These are phyloP conservation scores for Erysimum pusillum DNA, from an alignment of 441 rosid genomes.

Conservation along the genomic window DNA sequence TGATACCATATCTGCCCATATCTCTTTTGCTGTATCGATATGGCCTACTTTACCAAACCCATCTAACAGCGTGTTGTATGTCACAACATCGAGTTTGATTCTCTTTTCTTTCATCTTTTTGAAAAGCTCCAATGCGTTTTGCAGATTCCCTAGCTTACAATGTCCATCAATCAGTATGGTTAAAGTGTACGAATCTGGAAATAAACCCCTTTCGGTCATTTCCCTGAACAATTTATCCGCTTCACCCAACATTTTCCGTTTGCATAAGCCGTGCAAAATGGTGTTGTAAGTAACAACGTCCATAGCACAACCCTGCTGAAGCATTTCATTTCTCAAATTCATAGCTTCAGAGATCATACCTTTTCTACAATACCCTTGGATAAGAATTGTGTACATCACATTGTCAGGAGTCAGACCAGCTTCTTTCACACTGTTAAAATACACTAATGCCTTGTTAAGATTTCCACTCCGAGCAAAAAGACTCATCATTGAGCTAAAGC, in stretches of 20 bases:
- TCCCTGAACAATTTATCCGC: slow-evolving; percentile 72
- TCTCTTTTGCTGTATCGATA: slow-evolving; percentile 62
- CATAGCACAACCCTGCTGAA: slow-evolving; percentile 67
- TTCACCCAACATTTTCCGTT: slow-evolving; percentile 68
- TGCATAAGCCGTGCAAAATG: slow-evolving; percentile 80
- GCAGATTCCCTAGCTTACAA: slow-evolving; percentile 77
- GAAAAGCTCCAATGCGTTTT: slow-evolving; percentile 63
- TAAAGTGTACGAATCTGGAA: slow-evolving; percentile 78
- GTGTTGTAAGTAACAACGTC: slow-evolving; percentile 83
- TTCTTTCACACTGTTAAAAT: slow-evolving; percentile 61
- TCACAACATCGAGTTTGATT: slow-evolving; percentile 78
- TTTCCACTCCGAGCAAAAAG: slow-evolving; percentile 63
- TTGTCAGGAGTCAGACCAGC: slow-evolving; percentile 70
- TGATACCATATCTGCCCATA: slow-evolving; percentile 73
- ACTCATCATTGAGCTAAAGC: slow-evolving; percentile 76
- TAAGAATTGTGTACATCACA: slow-evolving; percentile 79
- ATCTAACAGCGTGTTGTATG: slow-evolving; percentile 77
- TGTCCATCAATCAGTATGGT: slow-evolving; percentile 84
- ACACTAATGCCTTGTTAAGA: slow-evolving; percentile 63
- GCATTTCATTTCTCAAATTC: slow-evolving; percentile 73
- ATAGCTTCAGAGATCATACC: slow-evolving; percentile 69
- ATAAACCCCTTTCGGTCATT: slow-evolving; percentile 70
- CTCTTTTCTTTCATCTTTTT: slow-evolving; percentile 65
- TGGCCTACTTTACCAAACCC: slow-evolving; percentile 84
- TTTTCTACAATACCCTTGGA: slow-evolving; percentile 76